These are phyloP conservation scores for Botrytis elliptica DNA, from an alignment of 2,329 filamentous ascomycete genomes.

Conservation along the genomic window DNA sequence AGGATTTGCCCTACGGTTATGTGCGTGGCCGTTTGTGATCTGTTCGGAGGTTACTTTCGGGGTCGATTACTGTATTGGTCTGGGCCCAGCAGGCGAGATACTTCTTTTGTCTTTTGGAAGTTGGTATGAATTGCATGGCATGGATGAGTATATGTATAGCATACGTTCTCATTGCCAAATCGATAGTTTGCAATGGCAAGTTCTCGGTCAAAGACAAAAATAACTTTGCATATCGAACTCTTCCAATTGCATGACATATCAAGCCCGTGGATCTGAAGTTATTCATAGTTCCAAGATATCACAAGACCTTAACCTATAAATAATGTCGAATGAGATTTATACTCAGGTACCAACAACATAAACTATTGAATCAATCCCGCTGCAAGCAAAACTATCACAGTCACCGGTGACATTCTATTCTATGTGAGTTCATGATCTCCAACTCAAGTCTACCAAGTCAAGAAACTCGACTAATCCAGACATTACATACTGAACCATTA, in stretches of 20 bases:
- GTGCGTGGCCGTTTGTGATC: conserved; percentile 9
- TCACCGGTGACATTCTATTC: not conserved
- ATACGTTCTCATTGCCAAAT: conserved; percentile 1
- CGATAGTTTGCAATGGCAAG: not conserved
- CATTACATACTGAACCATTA: not conserved
- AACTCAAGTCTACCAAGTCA: not conserved
- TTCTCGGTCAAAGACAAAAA: not conserved
- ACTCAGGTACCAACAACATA: not conserved
- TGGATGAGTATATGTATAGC: conserved; percentile 13
- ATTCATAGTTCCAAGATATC: conserved; percentile 19
- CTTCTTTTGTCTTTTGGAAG: not conserved
- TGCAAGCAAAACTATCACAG: conserved; percentile 6
- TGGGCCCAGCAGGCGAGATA: not conserved
- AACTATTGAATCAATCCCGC: conserved; percentile 19
- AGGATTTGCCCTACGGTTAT: not conserved
- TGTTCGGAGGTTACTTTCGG: conserved; percentile 5
- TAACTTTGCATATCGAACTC: conserved; percentile 9
- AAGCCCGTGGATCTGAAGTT: not conserved
- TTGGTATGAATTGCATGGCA: not conserved
- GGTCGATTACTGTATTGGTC: not conserved
- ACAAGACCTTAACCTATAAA: conserved; percentile 16
- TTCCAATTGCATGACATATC: not conserved
- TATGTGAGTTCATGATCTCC: not conserved
- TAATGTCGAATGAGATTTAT: conserved; percentile 10
- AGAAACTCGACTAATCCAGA: not conserved